phyloP scores from a whole-genome alignment of 2,329 filamentous ascomycete species.

The Fusarium lyarnte region DNA sequence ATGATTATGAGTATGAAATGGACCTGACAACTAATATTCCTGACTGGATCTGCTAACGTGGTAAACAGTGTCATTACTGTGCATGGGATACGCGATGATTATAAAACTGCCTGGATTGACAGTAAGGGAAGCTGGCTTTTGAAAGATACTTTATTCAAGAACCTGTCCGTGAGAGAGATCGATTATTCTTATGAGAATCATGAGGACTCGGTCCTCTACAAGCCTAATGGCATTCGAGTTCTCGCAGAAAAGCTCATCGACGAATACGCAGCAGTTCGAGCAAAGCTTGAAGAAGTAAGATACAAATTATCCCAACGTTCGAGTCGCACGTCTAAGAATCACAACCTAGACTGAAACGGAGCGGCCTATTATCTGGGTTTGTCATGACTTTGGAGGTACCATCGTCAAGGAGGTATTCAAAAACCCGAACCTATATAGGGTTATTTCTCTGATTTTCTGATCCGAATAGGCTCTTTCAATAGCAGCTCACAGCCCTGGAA shows the following conservation, averaged over 20 bases:
- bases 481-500: not conserved
- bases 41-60: not conserved
- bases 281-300: not conserved
- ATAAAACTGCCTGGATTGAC: not conserved
- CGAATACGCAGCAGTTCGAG: not conserved
- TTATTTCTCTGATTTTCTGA: not conserved
- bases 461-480: not conserved
- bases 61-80: not conserved
- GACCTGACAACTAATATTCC: not conserved
- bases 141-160: not conserved
- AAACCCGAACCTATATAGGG: rapidly evolving
- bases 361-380: not conserved
- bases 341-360: not conserved
- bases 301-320: not conserved
- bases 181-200: not conserved
- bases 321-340: not conserved
- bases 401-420: not conserved
- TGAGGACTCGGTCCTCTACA: not conserved
- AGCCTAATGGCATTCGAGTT: not conserved
- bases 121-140: not conserved
- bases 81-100: not conserved
- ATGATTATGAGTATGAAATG: not conserved
- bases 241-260: not conserved
- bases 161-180: not conserved
- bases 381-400: not conserved